Conservation (phyloP, 202 grass and related monocot species). For the Zoysia matrella region DNA sequence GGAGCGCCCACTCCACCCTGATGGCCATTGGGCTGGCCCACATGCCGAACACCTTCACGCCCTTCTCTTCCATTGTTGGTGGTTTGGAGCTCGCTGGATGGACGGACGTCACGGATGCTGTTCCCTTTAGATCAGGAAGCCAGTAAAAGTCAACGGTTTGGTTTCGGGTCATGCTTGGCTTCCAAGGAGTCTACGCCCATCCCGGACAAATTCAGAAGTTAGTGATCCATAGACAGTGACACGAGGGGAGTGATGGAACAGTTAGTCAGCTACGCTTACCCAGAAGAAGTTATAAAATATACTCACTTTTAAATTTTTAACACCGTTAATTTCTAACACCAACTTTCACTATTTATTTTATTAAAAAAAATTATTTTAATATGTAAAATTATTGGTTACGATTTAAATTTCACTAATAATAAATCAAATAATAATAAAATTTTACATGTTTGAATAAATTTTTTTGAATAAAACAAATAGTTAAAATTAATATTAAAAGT, state of each 20-base stretch:
- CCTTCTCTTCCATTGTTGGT: conserved; percentile 63
- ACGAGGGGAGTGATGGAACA: neutral
- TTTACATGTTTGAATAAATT: too few species aligned
- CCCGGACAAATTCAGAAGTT: neutral
- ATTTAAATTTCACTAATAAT: too few species aligned
- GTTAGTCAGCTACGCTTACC: neutral
- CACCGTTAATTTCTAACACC: too few species aligned
- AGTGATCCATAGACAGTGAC: neutral
- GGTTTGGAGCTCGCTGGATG: neutral
- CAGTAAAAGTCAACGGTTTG: conserved; percentile 6
- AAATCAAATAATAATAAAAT: too few species aligned
- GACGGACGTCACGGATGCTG: too few species aligned
- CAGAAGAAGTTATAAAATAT: too few species aligned
- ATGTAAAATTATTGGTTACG: too few species aligned
- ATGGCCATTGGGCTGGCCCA: conserved; percentile 61
- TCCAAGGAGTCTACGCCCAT: neutral
- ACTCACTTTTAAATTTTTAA: too few species aligned
- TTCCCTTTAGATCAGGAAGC: neutral
- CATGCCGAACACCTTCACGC: conserved; percentile 65
- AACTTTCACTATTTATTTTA: too few species aligned
- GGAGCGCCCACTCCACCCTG: conserved; percentile 69
- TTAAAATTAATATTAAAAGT: too few species aligned
- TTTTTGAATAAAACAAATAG: too few species aligned
- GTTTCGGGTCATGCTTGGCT: conserved; percentile 16
- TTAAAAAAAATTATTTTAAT: too few species aligned